phyloP scores from a whole-genome alignment of 495 filamentous ascomycete species.

The Neurospora tetrasperma region DNA sequence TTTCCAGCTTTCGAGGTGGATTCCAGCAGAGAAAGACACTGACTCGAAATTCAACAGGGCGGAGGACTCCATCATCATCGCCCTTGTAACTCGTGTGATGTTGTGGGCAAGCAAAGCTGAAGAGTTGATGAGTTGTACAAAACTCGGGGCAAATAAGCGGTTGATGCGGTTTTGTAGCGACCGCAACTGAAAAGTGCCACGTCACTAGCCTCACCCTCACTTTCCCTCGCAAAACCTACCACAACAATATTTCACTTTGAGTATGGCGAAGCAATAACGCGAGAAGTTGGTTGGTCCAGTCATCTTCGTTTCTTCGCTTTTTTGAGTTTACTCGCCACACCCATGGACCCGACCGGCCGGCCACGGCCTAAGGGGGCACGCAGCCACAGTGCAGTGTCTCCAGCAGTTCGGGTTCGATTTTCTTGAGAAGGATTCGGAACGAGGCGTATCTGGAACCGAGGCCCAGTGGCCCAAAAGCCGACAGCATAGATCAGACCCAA shows the following conservation, averaged over 20 bases:
- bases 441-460: background rate
- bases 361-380: background rate
- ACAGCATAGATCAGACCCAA: background rate
- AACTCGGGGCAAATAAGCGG: background rate
- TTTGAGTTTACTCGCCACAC: background rate
- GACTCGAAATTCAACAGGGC: background rate
- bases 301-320: background rate
- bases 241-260: background rate
- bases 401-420: background rate
- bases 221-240: background rate
- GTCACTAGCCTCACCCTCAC: background rate
- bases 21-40: background rate
- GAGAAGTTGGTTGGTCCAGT: background rate
- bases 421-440: background rate
- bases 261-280: background rate
- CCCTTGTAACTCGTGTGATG: background rate
- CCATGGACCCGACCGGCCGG: background rate
- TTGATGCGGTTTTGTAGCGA: background rate
- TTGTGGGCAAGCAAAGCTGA: background rate
- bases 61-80: background rate
- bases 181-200: background rate
- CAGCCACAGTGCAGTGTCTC: background rate
- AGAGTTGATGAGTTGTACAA: background rate
- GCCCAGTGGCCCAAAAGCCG: background rate
- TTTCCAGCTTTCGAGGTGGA: background rate